phyloP scores from a whole-genome alignment of 2,329 filamentous ascomycete genomes.

The Ophiognomonia clavigignenti-juglandacearum region DNA sequence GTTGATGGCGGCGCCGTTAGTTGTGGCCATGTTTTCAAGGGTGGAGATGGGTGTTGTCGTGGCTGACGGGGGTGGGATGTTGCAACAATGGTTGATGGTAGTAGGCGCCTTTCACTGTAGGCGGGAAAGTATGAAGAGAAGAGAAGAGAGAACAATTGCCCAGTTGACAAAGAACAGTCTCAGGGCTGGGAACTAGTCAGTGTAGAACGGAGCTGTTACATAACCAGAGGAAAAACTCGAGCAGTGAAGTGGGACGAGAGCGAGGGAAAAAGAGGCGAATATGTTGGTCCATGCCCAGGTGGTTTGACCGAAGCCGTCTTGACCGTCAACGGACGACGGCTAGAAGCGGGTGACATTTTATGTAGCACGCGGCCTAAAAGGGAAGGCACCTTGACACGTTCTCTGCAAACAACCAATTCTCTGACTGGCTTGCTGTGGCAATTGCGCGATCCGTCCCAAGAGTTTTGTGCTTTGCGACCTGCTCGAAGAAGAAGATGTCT shows the following conservation, averaged over 20 bases:
- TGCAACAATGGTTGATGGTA: neutral
- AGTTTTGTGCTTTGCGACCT: neutral
- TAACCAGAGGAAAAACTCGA: neutral
- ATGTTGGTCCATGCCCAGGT: no score
- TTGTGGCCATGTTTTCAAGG: slow-evolving; percentile 6
- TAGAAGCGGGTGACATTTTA: slow-evolving; percentile 1
- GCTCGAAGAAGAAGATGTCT: neutral
- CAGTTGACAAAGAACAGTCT: neutral
- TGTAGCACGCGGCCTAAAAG: neutral
- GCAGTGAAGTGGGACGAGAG: slow-evolving; percentile 1
- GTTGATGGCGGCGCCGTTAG: slow-evolving; percentile 8
- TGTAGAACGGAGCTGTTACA: neutral
- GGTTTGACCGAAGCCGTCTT: slow-evolving; percentile 1
- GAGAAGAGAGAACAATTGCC: no score
- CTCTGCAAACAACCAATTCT: neutral
- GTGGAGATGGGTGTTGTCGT: no score
- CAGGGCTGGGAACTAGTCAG: neutral
- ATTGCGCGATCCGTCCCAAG: neutral
- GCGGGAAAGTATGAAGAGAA: neutral
- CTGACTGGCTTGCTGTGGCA: neutral
- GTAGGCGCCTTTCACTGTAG: neutral
- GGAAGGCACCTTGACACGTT: neutral
- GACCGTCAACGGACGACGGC: neutral
- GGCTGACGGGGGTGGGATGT: no score
- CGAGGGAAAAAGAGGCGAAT: neutral